Percentiles rank a stretch among this genome's conserved stretches.
Evolutionary conservation across 192 early-diverging fungal species (phyloP).

Genomic region (Backusella parvicylindrica): DNA sequence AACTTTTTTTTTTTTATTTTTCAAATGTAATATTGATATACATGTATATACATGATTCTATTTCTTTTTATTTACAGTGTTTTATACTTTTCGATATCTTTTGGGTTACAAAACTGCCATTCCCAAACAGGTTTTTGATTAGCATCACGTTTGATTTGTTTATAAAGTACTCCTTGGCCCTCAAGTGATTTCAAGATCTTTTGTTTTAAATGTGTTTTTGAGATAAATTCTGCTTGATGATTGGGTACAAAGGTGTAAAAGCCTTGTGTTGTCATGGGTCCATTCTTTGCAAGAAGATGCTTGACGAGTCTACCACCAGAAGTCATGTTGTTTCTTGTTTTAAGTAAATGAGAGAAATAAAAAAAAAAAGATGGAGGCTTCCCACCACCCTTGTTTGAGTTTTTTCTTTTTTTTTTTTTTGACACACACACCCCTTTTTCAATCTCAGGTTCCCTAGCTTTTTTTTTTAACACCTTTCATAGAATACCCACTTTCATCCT

Average conservation of each 20-base stretch:
- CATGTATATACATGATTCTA: too few relatives aligned
- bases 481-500: too few relatives aligned
- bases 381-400: background rate
- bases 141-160: constrained; percentile 12
- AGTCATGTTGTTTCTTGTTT: constrained; percentile 16
- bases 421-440: background rate
- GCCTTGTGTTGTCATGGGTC: constrained; percentile 22
- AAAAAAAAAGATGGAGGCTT: background rate
- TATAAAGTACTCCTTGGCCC: constrained; percentile 12
- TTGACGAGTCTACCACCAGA: constrained; percentile 23
- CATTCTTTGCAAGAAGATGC: constrained; percentile 17
- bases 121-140: constrained; percentile 9
- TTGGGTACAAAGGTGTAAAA: background rate
- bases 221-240: constrained; percentile 9
- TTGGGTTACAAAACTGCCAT: constrained; percentile 8
- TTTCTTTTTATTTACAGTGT: background rate
- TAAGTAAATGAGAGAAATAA: background rate
- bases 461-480: too few relatives aligned
- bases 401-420: background rate
- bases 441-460: background rate
- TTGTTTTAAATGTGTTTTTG: constrained; percentile 22
- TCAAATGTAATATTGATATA: too few relatives aligned
- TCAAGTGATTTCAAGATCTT: constrained; percentile 17
- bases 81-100: background rate
- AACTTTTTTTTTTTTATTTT: background rate